phyloP scores from a whole-genome alignment of 306 rosid genomes.

The Quercus wislizeni region DNA sequence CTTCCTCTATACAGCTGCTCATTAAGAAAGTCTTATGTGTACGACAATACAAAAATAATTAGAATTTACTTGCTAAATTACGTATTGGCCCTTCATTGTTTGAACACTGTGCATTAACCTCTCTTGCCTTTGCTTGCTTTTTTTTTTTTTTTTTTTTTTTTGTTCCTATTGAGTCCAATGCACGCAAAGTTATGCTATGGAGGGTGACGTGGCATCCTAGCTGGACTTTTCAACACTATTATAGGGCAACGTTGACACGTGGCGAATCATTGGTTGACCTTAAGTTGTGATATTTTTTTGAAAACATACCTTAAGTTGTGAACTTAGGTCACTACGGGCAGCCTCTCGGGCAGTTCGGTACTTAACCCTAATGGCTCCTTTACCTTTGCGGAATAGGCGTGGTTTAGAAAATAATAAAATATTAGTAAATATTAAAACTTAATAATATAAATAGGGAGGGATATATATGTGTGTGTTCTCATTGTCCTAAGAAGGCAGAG shows the following conservation, averaged over 20 bases:
- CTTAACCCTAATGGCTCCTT: slow-evolving; percentile 39
- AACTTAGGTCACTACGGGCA: slow-evolving; percentile 32
- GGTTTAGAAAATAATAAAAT: slow-evolving; percentile 19
- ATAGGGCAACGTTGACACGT: slow-evolving; percentile 26
- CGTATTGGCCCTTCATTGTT: not conserved
- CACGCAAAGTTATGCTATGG: slow-evolving; percentile 34
- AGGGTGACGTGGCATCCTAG: slow-evolving; percentile 46
- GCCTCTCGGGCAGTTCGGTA: slow-evolving; percentile 13
- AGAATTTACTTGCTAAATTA: not conserved
- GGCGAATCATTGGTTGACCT: slow-evolving; percentile 2
- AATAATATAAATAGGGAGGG: too few species aligned
- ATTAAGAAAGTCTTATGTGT: too few species aligned
- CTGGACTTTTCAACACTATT: slow-evolving; percentile 22
- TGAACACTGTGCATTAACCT: not conserved
- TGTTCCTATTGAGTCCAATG: slow-evolving; percentile 29
- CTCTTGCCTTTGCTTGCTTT: too few species aligned
- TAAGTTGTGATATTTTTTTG: not conserved
- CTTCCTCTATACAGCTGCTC: not conserved
- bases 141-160: too few species aligned
- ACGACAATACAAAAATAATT: not conserved
- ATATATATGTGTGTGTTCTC: too few species aligned
- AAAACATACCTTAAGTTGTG: not conserved
- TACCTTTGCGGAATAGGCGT: slow-evolving; percentile 20
- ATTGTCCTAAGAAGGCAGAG: slow-evolving; percentile 16
- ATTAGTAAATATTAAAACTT: not conserved